A percentile compares a stretch with the other conserved stretches of the same genome.
phyloP scores from a whole-genome alignment of 2,329 filamentous ascomycete species.

The Epichloe sylvatica region DNA sequence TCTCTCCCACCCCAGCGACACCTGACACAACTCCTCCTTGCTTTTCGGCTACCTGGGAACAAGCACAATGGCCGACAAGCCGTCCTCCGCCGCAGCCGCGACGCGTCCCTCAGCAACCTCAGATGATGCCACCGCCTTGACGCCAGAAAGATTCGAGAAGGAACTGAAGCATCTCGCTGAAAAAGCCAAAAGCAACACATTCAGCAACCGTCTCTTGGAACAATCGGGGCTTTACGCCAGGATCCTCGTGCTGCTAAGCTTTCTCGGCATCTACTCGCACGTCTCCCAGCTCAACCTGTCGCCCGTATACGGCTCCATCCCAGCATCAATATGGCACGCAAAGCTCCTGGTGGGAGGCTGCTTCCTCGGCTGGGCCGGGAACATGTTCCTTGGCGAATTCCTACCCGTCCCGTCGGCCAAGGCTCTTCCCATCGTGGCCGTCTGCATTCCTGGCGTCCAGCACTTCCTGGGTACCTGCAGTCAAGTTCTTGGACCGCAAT shows the following conservation, averaged over 20 bases:
- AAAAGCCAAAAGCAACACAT: constrained; percentile 23
- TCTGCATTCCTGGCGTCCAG: constrained; percentile 62
- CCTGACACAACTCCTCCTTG: too few relatives aligned
- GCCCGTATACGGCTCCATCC: constrained; percentile 78
- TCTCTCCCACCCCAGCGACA: background rate
- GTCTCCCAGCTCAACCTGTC: constrained; percentile 65
- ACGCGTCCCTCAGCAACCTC: background rate
- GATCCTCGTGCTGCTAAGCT: constrained; percentile 15
- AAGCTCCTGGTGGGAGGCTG: constrained; percentile 51
- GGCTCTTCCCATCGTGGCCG: constrained; percentile 58
- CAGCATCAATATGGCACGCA: constrained; percentile 57
- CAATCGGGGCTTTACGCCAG: constrained; percentile 27
- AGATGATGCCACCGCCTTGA: constrained; percentile 21
- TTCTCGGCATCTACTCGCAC: constrained; percentile 47
- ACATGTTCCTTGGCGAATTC: constrained; percentile 35
- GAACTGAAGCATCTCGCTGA: constrained; percentile 38
- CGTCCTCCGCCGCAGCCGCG: background rate
- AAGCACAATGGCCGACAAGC: background rate
- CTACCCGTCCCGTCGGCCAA: constrained; percentile 35
- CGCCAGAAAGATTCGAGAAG: constrained; percentile 38
- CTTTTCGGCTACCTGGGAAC: too few relatives aligned
- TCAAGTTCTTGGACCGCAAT: constrained; percentile 47
- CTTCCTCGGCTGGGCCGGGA: constrained; percentile 59
- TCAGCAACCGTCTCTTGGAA: constrained; percentile 18
- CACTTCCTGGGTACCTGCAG: constrained; percentile 57